Evolutionary conservation across 2,329 filamentous ascomycete species (phyloP).

Genomic region (Pyricularia sp.): DNA sequence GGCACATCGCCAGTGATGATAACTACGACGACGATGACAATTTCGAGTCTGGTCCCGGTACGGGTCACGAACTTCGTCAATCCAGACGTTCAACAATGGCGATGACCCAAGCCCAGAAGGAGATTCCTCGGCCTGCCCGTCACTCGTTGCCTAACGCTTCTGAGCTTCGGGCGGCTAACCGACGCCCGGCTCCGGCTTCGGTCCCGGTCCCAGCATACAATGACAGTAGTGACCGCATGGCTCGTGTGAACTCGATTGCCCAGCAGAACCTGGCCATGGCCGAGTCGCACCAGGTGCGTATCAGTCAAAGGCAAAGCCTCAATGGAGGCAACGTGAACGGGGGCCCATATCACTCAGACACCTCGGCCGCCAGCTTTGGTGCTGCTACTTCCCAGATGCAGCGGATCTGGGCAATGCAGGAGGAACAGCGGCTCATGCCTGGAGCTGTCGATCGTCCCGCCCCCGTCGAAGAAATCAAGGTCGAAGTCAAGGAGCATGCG

Average conservation of each 20-base stretch:
- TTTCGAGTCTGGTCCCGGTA: conserved; percentile 1
- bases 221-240: conserved; percentile 19
- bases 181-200: background rate
- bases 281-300: conserved; percentile 36
- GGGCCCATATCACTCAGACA: conserved; percentile 11
- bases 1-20: conserved; percentile 7
- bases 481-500: conserved; percentile 43
- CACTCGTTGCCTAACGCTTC: conserved; percentile 20
- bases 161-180: conserved; percentile 19
- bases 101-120: conserved; percentile 16
- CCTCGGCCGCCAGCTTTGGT: conserved; percentile 21
- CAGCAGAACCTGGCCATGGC: conserved; percentile 38
- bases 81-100: conserved; percentile 19
- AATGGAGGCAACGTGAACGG: conserved; percentile 15
- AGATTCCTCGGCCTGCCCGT: conserved; percentile 16
- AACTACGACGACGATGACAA: conserved; percentile 4
- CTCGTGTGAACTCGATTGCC: conserved; percentile 35
- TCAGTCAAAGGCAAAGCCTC: conserved; percentile 25
- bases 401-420: conserved; percentile 41
- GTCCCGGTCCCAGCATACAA: background rate
- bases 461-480: conserved; percentile 37
- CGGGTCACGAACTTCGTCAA: conserved; percentile 29
- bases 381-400: conserved; percentile 41
- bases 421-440: conserved; percentile 29
- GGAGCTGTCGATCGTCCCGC: conserved; percentile 8